Percentiles rank a stretch among this genome's conserved stretches.
Conservation (phyloP, 2,329 filamentous ascomycete species). For the Diatrype stigma region DNA sequence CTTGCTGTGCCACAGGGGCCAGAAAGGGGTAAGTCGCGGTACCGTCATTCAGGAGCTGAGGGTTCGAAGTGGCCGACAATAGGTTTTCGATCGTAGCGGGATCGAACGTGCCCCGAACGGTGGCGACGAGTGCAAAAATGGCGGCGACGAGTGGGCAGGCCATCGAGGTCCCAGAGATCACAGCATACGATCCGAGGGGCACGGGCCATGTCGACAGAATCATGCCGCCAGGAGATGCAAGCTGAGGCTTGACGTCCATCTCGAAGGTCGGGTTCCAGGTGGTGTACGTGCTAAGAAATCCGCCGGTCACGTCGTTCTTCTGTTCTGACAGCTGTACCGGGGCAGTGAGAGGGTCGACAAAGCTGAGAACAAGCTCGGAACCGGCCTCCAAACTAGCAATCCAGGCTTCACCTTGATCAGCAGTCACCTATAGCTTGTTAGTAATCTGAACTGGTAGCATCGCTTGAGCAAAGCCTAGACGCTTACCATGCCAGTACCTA, state of each 20-base stretch:
- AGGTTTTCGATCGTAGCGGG: slow-evolving; percentile 46
- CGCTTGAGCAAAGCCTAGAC: not conserved
- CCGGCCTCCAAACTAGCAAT: slow-evolving; percentile 39
- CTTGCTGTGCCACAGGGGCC: slow-evolving; percentile 57
- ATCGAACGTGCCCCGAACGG: slow-evolving; percentile 47
- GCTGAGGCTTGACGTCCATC: slow-evolving; percentile 51
- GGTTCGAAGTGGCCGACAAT: slow-evolving; percentile 45
- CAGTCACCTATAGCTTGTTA: slow-evolving; percentile 26
- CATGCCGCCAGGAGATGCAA: slow-evolving; percentile 52
- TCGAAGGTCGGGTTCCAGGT: slow-evolving; percentile 61
- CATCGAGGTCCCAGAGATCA: slow-evolving; percentile 59
- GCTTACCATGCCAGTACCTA: slow-evolving; percentile 22
- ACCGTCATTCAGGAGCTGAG: slow-evolving; percentile 45
- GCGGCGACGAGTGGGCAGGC: slow-evolving; percentile 52
- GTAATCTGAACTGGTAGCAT: not conserved
- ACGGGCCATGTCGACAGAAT: slow-evolving; percentile 56
- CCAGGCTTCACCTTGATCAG: slow-evolving; percentile 39
- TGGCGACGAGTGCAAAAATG: slow-evolving; percentile 49
- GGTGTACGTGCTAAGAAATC: slow-evolving; percentile 48
- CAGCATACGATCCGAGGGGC: slow-evolving; percentile 41
- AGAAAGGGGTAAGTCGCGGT: slow-evolving; percentile 32
- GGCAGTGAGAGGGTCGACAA: slow-evolving; percentile 37
- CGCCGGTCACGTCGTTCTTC: slow-evolving; percentile 42
- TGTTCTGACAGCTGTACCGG: slow-evolving; percentile 28
- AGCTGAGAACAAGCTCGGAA: slow-evolving; percentile 38